A percentile compares a stretch with the other conserved stretches of the same genome.
phyloP scores from a whole-genome alignment of 2,329 filamentous ascomycete species.

The Ascochyta clinopodiicola region DNA sequence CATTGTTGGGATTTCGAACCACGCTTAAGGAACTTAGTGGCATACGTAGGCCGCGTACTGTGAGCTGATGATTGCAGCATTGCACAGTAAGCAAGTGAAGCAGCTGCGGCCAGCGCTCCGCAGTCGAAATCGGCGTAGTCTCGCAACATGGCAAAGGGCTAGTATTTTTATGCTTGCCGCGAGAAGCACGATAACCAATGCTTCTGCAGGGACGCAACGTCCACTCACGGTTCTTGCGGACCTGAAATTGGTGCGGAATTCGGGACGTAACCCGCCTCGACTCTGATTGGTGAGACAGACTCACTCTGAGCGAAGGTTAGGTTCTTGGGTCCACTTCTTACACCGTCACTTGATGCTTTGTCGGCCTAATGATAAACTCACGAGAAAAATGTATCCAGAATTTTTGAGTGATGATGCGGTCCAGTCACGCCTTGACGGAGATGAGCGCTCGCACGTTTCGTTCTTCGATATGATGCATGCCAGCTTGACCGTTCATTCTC shows the following conservation, averaged over 20 bases:
- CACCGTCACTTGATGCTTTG: slow-evolving; percentile 16
- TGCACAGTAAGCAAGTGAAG: slow-evolving; percentile 7
- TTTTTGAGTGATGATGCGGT: background rate
- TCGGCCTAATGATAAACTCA: slow-evolving; percentile 10
- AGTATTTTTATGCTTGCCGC: slow-evolving; percentile 33
- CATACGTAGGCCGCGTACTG: slow-evolving; percentile 1
- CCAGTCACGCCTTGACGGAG: background rate
- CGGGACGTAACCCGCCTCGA: slow-evolving; percentile 13
- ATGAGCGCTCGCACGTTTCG: slow-evolving; percentile 7
- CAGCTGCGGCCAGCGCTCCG: slow-evolving; percentile 6
- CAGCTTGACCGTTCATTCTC: slow-evolving; percentile 7
- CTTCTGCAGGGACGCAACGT: slow-evolving; percentile 20
- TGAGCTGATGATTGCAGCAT: slow-evolving; percentile 18
- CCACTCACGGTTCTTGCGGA: slow-evolving; percentile 11
- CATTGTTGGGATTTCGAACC: slow-evolving; percentile 38
- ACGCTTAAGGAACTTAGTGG: slow-evolving; percentile 29
- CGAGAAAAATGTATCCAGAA: background rate
- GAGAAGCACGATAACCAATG: slow-evolving; percentile 40
- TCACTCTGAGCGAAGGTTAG: slow-evolving; percentile 20
- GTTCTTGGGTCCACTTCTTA: slow-evolving; percentile 25
- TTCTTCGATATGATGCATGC: slow-evolving; percentile 2
- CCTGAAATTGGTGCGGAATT: slow-evolving; percentile 20
- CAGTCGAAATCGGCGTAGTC: slow-evolving; percentile 4
- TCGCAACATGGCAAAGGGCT: slow-evolving; percentile 9
- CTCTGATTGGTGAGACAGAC: slow-evolving; percentile 31